A percentile compares a stretch with the other conserved stretches of the same genome.
These are phyloP conservation scores for Zymoseptoria crescenta DNA, from an alignment of 2,329 filamentous ascomycete genomes.

Conservation along the genomic window DNA sequence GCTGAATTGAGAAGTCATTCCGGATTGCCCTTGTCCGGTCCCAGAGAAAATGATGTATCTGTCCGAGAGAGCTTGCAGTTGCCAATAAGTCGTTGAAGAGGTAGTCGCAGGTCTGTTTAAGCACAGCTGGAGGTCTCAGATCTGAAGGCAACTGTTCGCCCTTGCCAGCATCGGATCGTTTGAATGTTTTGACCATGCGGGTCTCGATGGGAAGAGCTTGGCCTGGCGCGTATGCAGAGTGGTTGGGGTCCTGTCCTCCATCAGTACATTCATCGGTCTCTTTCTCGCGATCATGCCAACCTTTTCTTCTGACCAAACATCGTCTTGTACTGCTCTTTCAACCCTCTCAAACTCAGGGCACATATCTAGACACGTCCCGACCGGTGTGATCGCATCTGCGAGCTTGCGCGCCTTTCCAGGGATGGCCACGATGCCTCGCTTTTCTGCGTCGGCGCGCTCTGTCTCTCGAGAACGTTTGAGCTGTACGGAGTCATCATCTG, in stretches of 20 bases:
- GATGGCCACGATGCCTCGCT: slow-evolving; percentile 48
- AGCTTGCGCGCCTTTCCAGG: slow-evolving; percentile 53
- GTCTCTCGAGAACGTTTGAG: slow-evolving; percentile 43
- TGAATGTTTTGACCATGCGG: slow-evolving; percentile 57
- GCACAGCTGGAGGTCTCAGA: slow-evolving; percentile 48
- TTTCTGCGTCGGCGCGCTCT: slow-evolving; percentile 46
- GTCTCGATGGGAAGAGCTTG: slow-evolving; percentile 35
- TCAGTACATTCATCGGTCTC: slow-evolving; percentile 17
- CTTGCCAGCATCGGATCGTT: slow-evolving; percentile 54
- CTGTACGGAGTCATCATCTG: slow-evolving; percentile 27
- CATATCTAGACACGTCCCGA: slow-evolving; percentile 56
- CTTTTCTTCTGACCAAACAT: slow-evolving; percentile 54
- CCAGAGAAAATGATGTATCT: slow-evolving; percentile 58
- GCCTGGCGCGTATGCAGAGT: slow-evolving; percentile 19
- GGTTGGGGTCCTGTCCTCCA: slow-evolving; percentile 26
- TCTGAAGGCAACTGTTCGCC: slow-evolving; percentile 58
- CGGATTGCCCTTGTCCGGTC: slow-evolving; percentile 57
- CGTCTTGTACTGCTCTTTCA: slow-evolving; percentile 53
- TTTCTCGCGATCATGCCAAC: slow-evolving; percentile 30
- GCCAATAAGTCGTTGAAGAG: slow-evolving; percentile 43
- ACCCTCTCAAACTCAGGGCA: slow-evolving; percentile 57
- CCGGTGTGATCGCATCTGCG: slow-evolving; percentile 52
- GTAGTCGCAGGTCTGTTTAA: slow-evolving; percentile 38
- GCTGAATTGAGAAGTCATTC: slow-evolving; percentile 58
- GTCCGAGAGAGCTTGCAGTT: slow-evolving; percentile 41